phyloP scores from a whole-genome alignment of 2,329 filamentous ascomycete species.

The Trichoderma koningiopsis region DNA sequence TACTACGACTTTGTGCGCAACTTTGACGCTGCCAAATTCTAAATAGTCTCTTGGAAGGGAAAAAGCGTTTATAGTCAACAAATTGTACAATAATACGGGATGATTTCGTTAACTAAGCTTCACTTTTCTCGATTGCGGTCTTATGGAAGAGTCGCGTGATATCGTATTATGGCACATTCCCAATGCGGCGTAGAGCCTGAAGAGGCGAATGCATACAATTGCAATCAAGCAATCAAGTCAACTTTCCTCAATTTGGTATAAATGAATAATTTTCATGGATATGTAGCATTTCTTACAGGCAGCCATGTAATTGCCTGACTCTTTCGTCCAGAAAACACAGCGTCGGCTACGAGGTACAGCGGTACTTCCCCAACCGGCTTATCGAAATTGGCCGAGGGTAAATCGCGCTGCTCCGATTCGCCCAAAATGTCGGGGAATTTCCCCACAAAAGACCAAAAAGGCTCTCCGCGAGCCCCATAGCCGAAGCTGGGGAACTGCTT shows the following conservation, averaged over 20 bases:
- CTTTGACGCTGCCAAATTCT: slow-evolving; percentile 39
- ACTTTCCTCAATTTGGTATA: background rate
- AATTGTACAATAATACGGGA: too few relatives aligned
- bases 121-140: background rate
- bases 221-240: background rate
- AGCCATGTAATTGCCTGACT: background rate
- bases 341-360: background rate
- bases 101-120: background rate
- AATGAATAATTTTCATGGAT: background rate
- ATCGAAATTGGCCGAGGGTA: slow-evolving; percentile 22
- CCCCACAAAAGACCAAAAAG: slow-evolving; percentile 1
- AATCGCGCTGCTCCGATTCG: slow-evolving; percentile 8
- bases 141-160: background rate
- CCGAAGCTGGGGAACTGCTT: slow-evolving; percentile 1
- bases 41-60: background rate
- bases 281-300: background rate
- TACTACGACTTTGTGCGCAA: slow-evolving; percentile 50
- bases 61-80: background rate
- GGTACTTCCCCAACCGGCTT: slow-evolving; percentile 11
- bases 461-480: background rate
- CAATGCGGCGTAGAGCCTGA: background rate
- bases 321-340: background rate
- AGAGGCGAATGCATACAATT: background rate
- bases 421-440: background rate
- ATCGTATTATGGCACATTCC: background rate